Evolutionary conservation across 306 rosid species (phyloP), one percentile per base, ranked within the genome.

Genomic region (Phaseolus lunatus): DNA sequence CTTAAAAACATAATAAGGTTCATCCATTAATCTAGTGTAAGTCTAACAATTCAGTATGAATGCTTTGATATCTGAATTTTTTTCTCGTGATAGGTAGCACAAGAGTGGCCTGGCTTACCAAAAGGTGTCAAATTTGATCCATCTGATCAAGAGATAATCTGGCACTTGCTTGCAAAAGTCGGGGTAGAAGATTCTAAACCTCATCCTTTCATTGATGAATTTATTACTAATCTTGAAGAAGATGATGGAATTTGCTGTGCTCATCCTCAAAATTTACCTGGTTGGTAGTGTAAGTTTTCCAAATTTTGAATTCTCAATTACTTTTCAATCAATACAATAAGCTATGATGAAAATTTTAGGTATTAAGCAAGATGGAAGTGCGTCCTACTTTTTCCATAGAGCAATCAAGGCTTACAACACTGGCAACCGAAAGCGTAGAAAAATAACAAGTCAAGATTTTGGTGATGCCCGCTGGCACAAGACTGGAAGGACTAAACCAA

Each of bases 401-500:
- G 88, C 96, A 65, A 85, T 86, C 71, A 93, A 93, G 93, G 98
- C 97, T 52, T 93, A 93, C 81, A 91, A 82, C 59, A 89, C 91
- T 4, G 97, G 98, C 54, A 87, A 83, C 22, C 88, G 97, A 64
- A 93, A 93, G 80, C 97, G 93, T 66, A 80, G 97, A 26, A 93
- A 91, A 81, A 86, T 92, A 77, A 83, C 66, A 44, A 86, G 67
- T 64, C 90, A 78, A 54, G 98, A 88, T 82, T 80, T 67, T 44
- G 90, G 96, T 72, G 97, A 86, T 65, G 90, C 91, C 62, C 96
- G 97, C 67, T 93, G 98, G 98, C 98, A 93, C 85, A 93, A 93
- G 87, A 91, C 97, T 48, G 98, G 97, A 61, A 87, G 19, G 74
- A 93, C 98, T 62, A 93, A 93, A 74, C 90, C 92, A 5, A 91